These are phyloP conservation scores for Dorcoceras hygrometricum DNA, from an alignment of 257 asterid genomes.

Conservation along the genomic window DNA sequence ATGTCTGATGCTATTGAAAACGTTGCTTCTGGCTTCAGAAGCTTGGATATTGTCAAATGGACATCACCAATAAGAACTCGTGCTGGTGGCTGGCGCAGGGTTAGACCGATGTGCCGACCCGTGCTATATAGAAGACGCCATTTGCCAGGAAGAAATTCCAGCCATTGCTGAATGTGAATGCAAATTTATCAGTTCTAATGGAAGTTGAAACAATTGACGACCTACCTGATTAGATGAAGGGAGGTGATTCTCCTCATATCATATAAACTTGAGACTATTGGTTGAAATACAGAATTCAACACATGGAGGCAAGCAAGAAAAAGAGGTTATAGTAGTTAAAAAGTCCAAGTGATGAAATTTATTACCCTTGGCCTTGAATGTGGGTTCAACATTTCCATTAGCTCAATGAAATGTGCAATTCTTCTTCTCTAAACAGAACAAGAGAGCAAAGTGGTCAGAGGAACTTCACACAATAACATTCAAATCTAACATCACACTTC, in stretches of 20 bases:
- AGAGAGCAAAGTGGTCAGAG: background rate
- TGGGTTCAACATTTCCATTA: slow-evolving; percentile 90
- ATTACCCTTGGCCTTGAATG: slow-evolving; percentile 78
- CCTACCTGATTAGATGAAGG: background rate
- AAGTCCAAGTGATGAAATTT: slow-evolving; percentile 10
- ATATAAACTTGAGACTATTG: background rate
- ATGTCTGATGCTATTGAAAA: slow-evolving; percentile 61
- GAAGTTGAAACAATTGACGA: background rate
- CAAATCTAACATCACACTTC: background rate
- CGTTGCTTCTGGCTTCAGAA: slow-evolving; percentile 48
- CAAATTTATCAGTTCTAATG: background rate
- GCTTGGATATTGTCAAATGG: slow-evolving; percentile 51
- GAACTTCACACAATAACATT: background rate
- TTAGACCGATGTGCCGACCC: slow-evolving; percentile 82
- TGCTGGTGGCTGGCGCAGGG: slow-evolving; percentile 71
- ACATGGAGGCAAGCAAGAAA: background rate
- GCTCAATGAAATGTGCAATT: slow-evolving; percentile 81
- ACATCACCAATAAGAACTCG: slow-evolving; percentile 76
- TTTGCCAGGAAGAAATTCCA: slow-evolving; percentile 73
- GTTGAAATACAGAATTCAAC: background rate
- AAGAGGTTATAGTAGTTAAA: background rate
- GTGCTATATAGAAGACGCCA: slow-evolving; percentile 94
- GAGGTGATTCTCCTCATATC: background rate
- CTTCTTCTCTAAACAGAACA: slow-evolving; percentile 54
- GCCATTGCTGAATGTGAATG: slow-evolving; percentile 62